Conservation (phyloP, 2,329 filamentous ascomycete species). For the Dryadomyces quercivorus region DNA sequence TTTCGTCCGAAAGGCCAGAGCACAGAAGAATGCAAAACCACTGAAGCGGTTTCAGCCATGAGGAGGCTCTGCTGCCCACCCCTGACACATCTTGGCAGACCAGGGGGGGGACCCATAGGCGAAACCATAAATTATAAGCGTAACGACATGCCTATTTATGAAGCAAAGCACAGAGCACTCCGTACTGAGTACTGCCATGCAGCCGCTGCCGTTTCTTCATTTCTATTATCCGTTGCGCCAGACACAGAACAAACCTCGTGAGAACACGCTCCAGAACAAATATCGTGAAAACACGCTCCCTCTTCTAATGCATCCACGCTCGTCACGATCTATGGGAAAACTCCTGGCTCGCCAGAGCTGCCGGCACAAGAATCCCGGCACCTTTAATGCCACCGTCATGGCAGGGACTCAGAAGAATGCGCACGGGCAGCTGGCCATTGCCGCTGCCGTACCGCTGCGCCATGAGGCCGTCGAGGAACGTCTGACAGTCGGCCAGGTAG, state of each 20-base stretch:
- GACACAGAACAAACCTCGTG: too few relatives aligned
- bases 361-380: slow-evolving; percentile 46
- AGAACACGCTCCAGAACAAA: too few relatives aligned
- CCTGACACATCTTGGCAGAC: neutral
- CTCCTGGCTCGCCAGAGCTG: slow-evolving; percentile 13
- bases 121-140: too few relatives aligned
- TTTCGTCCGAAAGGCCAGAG: neutral
- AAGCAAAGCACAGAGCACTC: too few relatives aligned
- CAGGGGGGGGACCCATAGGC: too few relatives aligned
- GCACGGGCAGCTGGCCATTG: slow-evolving; percentile 18
- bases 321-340: neutral
- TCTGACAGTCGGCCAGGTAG: slow-evolving; percentile 58
- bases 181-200: too few relatives aligned
- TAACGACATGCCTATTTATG: too few relatives aligned
- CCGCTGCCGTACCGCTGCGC: slow-evolving; percentile 21
- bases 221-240: too few relatives aligned
- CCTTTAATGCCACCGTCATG: slow-evolving; percentile 51
- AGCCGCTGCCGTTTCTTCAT: too few relatives aligned
- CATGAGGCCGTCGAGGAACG: slow-evolving; percentile 48
- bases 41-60: neutral
- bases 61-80: slow-evolving; percentile 1
- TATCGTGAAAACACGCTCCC: too few relatives aligned
- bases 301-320: too few relatives aligned
- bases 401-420: slow-evolving; percentile 40
- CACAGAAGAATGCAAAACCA: neutral